These are phyloP conservation scores for Candida neerlandica DNA, from an alignment of 1,139 yeast genomes.

Conservation along the genomic window DNA sequence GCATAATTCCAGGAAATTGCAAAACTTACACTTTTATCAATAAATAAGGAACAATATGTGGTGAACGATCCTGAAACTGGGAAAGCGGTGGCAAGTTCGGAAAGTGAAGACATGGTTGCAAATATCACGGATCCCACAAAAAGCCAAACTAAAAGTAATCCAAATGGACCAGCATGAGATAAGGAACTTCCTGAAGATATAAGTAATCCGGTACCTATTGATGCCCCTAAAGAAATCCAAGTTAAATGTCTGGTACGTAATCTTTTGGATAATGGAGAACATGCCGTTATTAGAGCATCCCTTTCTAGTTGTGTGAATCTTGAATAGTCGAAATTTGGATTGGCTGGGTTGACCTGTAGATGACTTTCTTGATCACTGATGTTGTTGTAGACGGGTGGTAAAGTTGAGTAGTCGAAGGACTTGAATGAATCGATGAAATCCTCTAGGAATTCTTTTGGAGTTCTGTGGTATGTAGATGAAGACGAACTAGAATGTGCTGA, in stretches of 20 bases:
- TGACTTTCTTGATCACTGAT: conserved; percentile 9
- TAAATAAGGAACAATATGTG: conserved; percentile 38
- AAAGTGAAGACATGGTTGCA: conserved; percentile 37
- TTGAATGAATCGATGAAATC: conserved; percentile 44
- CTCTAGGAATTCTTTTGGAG: conserved; percentile 11
- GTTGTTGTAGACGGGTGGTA: conserved; percentile 19
- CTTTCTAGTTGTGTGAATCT: conserved; percentile 31
- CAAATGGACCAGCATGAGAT: conserved; percentile 40
- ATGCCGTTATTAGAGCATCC: conserved; percentile 36
- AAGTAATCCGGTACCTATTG: conserved; percentile 46
- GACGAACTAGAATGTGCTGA: neutral
- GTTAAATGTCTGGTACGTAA: conserved; percentile 42
- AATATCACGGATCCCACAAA: conserved; percentile 35
- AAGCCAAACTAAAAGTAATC: conserved; percentile 35
- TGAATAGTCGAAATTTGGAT: conserved; percentile 34
- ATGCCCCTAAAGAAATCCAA: conserved; percentile 46
- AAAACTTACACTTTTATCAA: conserved; percentile 41
- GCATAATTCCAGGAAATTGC: conserved; percentile 49
- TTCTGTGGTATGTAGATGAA: conserved; percentile 6
- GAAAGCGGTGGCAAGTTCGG: conserved; percentile 43
- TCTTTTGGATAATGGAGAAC: conserved; percentile 34
- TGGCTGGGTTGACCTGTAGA: conserved; percentile 15
- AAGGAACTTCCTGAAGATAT: conserved; percentile 38
- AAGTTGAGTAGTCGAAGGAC: conserved; percentile 22
- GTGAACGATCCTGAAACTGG: conserved; percentile 45